phyloP scores from a whole-genome alignment of 2,329 filamentous ascomycete species.

The Aureobasidium lini region DNA sequence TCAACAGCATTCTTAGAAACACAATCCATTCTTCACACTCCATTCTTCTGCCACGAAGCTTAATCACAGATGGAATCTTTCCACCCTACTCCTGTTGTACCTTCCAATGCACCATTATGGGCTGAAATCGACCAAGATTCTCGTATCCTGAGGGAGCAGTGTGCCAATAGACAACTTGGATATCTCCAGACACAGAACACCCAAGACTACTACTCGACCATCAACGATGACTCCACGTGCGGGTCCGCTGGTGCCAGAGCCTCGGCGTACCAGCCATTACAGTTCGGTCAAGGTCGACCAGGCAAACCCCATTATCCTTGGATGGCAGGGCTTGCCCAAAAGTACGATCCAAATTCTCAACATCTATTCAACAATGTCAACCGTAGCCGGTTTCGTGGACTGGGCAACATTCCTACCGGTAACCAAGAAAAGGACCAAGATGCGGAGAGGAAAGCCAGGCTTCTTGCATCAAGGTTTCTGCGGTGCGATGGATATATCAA shows the following conservation, averaged over 20 bases:
- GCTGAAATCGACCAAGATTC: constrained; percentile 16
- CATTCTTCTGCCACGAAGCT: constrained; percentile 28
- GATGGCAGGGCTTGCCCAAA: constrained; percentile 1
- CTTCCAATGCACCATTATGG: constrained; percentile 35
- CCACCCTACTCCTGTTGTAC: constrained; percentile 33
- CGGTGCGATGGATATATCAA: constrained; percentile 37
- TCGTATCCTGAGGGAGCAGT: constrained; percentile 35
- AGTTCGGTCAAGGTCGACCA: not conserved
- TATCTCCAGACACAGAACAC: constrained; percentile 15
- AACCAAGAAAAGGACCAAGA: constrained; percentile 14
- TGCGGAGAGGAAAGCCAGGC: constrained; percentile 18
- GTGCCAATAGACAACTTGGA: constrained; percentile 33
- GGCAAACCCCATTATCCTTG: not conserved
- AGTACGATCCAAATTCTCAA: not conserved
- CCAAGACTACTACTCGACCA: not conserved
- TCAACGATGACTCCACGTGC: constrained; percentile 7
- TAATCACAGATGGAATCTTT: constrained; percentile 22
- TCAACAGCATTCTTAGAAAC: constrained; percentile 35
- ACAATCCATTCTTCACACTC: constrained; percentile 19
- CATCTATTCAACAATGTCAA: not conserved
- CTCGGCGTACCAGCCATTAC: not conserved
- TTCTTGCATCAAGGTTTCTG: constrained; percentile 24
- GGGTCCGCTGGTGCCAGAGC: not conserved
- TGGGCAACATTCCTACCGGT: not conserved
- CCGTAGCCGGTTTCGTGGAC: not conserved